Conservation (phyloP, 768 basidiomycete species). For the Tephrocybe sp. region DNA sequence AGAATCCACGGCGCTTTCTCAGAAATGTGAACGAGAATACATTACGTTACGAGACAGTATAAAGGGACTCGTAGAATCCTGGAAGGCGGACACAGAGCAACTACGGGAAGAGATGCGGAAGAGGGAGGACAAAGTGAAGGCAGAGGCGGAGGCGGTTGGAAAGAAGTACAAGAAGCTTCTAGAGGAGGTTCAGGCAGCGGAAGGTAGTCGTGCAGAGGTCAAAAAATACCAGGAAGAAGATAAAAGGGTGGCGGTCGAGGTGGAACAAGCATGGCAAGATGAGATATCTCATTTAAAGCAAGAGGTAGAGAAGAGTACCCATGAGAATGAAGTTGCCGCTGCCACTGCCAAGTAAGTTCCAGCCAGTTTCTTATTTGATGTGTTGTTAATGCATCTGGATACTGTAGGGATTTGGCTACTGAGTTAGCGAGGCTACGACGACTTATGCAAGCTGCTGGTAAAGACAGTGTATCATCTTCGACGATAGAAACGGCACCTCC, state of each 20-base stretch:
- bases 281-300: conserved; percentile 53
- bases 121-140: conserved; percentile 65
- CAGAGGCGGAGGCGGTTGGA: conserved; percentile 65
- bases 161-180: conserved; percentile 67
- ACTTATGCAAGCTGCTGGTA: conserved; percentile 61
- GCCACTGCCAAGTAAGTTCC: conserved; percentile 59
- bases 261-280: conserved; percentile 59
- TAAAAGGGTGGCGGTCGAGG: conserved; percentile 44
- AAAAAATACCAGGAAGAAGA: conserved; percentile 51
- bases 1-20: conserved; percentile 74
- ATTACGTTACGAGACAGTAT: conserved; percentile 73
- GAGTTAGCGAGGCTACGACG: conserved; percentile 70
- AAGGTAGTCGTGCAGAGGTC: conserved; percentile 42
- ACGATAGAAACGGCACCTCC: conserved; percentile 11
- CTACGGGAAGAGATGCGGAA: conserved; percentile 73
- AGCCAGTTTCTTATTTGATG: conserved; percentile 2
- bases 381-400: conserved; percentile 8
- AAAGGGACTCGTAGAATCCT: conserved; percentile 67
- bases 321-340: conserved; percentile 54
- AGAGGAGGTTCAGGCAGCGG: conserved; percentile 58
- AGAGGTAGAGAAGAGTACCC: conserved; percentile 50
- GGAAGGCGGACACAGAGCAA: conserved; percentile 70
- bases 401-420: conserved; percentile 48
- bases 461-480: conserved; percentile 14
- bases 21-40: conserved; percentile 84